Percentiles rank a stretch among this genome's conserved stretches.
Conservation (phyloP, 2,329 filamentous ascomycete genomes). For the Acephala macrosclerotiorum region DNA sequence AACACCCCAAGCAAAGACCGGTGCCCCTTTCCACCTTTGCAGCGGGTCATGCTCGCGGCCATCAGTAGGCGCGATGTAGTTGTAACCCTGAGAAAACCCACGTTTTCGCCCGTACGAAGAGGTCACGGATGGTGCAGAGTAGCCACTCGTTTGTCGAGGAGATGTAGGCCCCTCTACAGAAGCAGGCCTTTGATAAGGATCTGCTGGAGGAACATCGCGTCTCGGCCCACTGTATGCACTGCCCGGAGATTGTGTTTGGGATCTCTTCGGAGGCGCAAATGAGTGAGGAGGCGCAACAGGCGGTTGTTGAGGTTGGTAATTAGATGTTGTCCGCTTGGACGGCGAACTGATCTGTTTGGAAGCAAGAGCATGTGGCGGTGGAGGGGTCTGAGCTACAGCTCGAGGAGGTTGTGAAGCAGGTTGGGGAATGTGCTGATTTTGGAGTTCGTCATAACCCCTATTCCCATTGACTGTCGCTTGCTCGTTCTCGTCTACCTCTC, state of each 20-base stretch:
- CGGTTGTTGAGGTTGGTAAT: constrained; percentile 53
- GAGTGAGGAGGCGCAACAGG: constrained; percentile 30
- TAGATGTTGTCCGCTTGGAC: constrained; percentile 60
- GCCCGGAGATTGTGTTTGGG: constrained; percentile 70
- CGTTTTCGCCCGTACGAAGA: constrained; percentile 50
- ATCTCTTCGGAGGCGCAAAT: constrained; percentile 63
- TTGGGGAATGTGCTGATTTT: constrained; percentile 32
- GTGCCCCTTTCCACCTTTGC: constrained; percentile 88
- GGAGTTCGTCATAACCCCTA: constrained; percentile 33
- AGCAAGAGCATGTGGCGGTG: constrained; percentile 50
- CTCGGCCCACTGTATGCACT: constrained; percentile 56
- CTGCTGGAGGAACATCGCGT: constrained; percentile 44
- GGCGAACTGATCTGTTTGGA: constrained; percentile 59
- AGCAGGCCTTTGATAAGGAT: constrained; percentile 59
- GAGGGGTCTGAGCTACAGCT: constrained; percentile 55
- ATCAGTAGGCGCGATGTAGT: constrained; percentile 68
- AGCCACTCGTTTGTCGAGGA: constrained; percentile 29
- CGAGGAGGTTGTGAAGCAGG: constrained; percentile 42
- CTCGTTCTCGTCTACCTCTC: constrained; percentile 68
- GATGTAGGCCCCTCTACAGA: constrained; percentile 50
- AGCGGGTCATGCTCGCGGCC: constrained; percentile 77
- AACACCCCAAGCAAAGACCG: constrained; percentile 87
- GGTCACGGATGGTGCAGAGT: constrained; percentile 21
- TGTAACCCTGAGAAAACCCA: constrained; percentile 61
- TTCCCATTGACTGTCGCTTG: constrained; percentile 37